Percentiles rank a stretch among this genome's conserved stretches.
Evolutionary conservation across 768 basidiomycete species (phyloP).

Genomic region (Lenzites betulinus): DNA sequence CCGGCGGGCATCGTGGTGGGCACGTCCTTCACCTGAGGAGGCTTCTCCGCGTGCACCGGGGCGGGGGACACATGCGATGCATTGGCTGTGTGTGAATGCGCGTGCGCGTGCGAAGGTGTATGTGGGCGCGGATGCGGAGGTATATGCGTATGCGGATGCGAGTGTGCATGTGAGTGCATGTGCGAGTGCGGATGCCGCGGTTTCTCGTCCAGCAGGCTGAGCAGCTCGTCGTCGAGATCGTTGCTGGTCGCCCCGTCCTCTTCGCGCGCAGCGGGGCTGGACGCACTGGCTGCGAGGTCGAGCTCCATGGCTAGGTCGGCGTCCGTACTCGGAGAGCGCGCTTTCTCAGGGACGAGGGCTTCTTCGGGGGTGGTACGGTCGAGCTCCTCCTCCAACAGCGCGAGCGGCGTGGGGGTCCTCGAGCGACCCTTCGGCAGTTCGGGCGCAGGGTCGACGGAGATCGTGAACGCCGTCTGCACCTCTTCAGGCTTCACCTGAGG

Average conservation of each 20-base stretch:
- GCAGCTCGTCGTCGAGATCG: conserved; percentile 64
- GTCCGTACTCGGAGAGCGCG: conserved; percentile 4
- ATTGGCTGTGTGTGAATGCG: not conserved
- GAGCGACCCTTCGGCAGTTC: conserved; percentile 6
- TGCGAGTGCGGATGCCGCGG: conserved; percentile 14
- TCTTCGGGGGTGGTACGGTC: conserved; percentile 2
- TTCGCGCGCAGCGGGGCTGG: conserved; percentile 3
- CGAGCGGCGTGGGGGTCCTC: conserved; percentile 24
- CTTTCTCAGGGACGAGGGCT: not conserved
- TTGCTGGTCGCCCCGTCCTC: conserved; percentile 48
- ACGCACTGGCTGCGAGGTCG: conserved; percentile 33
- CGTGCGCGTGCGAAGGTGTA: not conserved
- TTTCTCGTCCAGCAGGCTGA: conserved; percentile 68
- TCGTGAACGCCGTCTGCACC: not conserved
- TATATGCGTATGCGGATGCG: not conserved
- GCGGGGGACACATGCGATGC: not conserved
- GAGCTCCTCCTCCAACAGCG: conserved; percentile 24
- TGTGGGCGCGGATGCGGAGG: not conserved
- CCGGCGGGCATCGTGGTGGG: conserved; percentile 16
- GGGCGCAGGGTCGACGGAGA: not conserved
- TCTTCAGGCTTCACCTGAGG: not conserved
- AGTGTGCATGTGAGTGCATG: not conserved
- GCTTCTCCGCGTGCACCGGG: not conserved
- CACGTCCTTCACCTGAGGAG: not conserved
- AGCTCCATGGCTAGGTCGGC: conserved; percentile 36